Conservation (phyloP, 495 filamentous ascomycete species). For the Penicillium longicatenatum region DNA sequence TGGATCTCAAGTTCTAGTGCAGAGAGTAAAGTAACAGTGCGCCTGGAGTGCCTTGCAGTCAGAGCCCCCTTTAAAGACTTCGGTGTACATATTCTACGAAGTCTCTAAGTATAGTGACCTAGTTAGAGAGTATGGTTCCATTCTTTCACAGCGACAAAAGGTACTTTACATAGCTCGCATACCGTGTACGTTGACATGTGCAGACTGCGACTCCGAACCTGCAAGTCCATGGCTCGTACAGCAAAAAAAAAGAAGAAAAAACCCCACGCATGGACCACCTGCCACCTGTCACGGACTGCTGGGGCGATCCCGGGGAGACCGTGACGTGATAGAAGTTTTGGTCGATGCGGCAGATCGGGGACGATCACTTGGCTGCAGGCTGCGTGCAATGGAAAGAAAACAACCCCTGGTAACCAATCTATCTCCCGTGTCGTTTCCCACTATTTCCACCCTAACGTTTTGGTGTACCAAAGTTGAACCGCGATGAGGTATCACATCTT, state of each 20-base stretch:
- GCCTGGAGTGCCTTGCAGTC: not conserved
- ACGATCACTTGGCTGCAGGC: slow-evolving; percentile 22
- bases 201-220: not conserved
- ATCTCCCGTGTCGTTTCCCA: slow-evolving; percentile 23
- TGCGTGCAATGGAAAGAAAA: slow-evolving; percentile 18
- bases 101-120: too few relatives aligned
- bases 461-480: slow-evolving; percentile 15
- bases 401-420: slow-evolving; percentile 24
- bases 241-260: slow-evolving; percentile 6
- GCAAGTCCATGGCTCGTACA: not conserved
- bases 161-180: too few relatives aligned
- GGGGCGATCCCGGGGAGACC: slow-evolving; percentile 14
- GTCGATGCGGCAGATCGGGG: slow-evolving; percentile 10
- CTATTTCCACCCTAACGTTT: slow-evolving; percentile 21
- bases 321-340: slow-evolving; percentile 19
- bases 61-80: too few relatives aligned
- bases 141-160: too few relatives aligned
- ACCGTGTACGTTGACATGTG: too few relatives aligned
- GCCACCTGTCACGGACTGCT: slow-evolving; percentile 31
- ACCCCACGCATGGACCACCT: slow-evolving; percentile 27
- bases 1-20: slow-evolving; percentile 8
- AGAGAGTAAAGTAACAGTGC: not conserved
- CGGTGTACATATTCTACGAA: too few relatives aligned
- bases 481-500: slow-evolving; percentile 8
- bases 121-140: too few relatives aligned